Conservation (phyloP, 805 yeast genomes). For the Metschnikowia chrysomelidarum region DNA sequence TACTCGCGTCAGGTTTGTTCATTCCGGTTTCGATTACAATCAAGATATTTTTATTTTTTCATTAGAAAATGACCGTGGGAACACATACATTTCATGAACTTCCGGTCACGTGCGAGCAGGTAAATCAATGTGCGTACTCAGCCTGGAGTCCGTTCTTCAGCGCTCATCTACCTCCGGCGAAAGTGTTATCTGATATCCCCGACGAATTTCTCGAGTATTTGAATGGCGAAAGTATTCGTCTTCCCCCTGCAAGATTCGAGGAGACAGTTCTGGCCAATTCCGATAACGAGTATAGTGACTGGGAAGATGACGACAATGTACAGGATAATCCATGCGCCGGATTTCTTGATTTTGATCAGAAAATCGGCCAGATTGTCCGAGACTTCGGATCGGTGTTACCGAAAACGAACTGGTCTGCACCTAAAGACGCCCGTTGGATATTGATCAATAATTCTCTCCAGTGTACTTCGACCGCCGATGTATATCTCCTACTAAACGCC, state of each 20-base stretch:
- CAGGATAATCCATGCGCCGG: slow-evolving; percentile 17
- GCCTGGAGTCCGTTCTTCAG: slow-evolving; percentile 31
- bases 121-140: slow-evolving; percentile 35
- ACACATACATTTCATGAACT: slow-evolving; percentile 31
- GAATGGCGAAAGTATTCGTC: slow-evolving; percentile 21
- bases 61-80: slow-evolving; percentile 10
- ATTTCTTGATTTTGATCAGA: slow-evolving; percentile 60
- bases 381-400: slow-evolving; percentile 69
- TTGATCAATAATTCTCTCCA: slow-evolving; percentile 70
- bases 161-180: slow-evolving; percentile 21
- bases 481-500: slow-evolving; percentile 78
- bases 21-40: no score
- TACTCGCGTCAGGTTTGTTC: no score
- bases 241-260: slow-evolving; percentile 14
- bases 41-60: no score
- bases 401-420: slow-evolving; percentile 95
- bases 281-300: slow-evolving; percentile 71
- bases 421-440: slow-evolving; percentile 94
- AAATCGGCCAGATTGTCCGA: slow-evolving; percentile 47
- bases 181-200: slow-evolving; percentile 34
- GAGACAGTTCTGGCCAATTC: slow-evolving; percentile 31
- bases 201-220: slow-evolving; percentile 33
- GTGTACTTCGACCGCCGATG: slow-evolving; percentile 69
- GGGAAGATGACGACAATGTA: slow-evolving; percentile 50
- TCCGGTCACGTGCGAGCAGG: slow-evolving; percentile 24